phyloP scores from a whole-genome alignment of 495 filamentous ascomycete genomes.

The Daldinia loculata region DNA sequence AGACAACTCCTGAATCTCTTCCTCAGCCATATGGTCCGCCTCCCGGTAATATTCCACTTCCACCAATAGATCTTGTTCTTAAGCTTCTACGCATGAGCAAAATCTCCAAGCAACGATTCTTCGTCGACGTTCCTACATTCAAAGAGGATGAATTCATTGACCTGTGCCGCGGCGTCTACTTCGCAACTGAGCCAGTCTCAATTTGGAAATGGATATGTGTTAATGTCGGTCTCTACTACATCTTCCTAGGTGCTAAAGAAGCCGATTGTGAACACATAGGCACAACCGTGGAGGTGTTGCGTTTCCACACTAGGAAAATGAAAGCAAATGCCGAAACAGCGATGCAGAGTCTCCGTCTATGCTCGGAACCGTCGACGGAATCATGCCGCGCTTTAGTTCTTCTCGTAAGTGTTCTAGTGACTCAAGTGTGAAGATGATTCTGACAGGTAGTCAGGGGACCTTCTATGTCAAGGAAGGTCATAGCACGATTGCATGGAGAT shows the following conservation, averaged over 20 bases:
- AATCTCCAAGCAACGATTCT: slow-evolving; percentile 35
- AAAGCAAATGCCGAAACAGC: slow-evolving; percentile 29
- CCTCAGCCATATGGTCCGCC: slow-evolving; percentile 8
- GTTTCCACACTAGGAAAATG: slow-evolving; percentile 14
- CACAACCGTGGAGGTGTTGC: slow-evolving; percentile 26
- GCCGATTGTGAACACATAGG: slow-evolving; percentile 17
- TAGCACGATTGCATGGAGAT: slow-evolving; percentile 39
- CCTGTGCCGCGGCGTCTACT: slow-evolving; percentile 66
- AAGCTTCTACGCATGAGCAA: slow-evolving; percentile 37
- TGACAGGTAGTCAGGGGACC: slow-evolving; percentile 26
- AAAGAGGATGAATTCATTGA: slow-evolving; percentile 62
- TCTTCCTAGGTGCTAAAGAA: slow-evolving; percentile 54
- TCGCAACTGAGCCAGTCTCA: slow-evolving; percentile 65
- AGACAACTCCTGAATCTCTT: neutral
- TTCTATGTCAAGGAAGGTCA: slow-evolving; percentile 43
- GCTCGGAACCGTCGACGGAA: slow-evolving; percentile 41
- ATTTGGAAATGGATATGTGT: slow-evolving; percentile 64
- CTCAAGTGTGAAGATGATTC: neutral
- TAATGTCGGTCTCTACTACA: slow-evolving; percentile 63
- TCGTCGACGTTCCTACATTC: slow-evolving; percentile 46
- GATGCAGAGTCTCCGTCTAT: slow-evolving; percentile 36
- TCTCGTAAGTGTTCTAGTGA: slow-evolving; percentile 28
- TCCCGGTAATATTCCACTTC: slow-evolving; percentile 29
- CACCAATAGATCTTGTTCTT: slow-evolving; percentile 34
- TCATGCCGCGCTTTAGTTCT: slow-evolving; percentile 41